A percentile compares a stretch with the other conserved stretches of the same genome.
phyloP scores from a whole-genome alignment of 2,329 filamentous ascomycete genomes.

The Dactylellina cionopaga region DNA sequence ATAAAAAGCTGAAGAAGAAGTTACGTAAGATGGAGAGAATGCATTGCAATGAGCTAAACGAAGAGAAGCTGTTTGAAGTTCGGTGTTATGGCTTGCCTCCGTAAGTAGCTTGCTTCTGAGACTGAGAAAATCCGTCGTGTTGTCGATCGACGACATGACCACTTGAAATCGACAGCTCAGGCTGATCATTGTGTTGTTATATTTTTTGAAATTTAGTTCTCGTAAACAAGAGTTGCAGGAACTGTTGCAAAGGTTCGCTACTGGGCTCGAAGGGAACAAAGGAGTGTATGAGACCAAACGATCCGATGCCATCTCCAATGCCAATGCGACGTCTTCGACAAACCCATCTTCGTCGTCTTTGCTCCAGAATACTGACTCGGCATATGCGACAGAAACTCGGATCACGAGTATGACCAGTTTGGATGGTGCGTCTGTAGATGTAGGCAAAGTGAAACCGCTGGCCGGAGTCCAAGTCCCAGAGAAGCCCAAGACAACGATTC shows the following conservation, averaged over 20 bases:
- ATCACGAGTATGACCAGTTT: conserved; percentile 42
- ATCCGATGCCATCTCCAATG: conserved; percentile 59
- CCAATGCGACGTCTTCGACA: conserved; percentile 64
- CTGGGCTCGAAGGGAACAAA: conserved; percentile 66
- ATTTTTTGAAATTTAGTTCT: conserved; percentile 61
- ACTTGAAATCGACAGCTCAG: neutral
- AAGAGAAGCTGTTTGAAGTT: conserved; percentile 84
- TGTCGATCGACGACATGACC: neutral
- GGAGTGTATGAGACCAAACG: conserved; percentile 42
- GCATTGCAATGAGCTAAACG: conserved; percentile 73
- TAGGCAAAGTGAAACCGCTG: neutral
- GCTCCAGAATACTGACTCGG: conserved; percentile 63
- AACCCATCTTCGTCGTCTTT: conserved; percentile 42
- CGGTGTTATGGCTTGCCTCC: conserved; percentile 76
- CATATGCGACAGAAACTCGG: conserved; percentile 70
- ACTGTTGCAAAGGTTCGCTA: conserved; percentile 75
- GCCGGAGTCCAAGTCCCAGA: neutral
- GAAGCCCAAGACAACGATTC: neutral
- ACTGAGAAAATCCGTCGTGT: neutral
- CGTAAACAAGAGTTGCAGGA: conserved; percentile 82
- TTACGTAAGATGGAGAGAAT: conserved; percentile 76
- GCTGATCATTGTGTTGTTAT: conserved; percentile 16
- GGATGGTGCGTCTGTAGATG: conserved; percentile 26
- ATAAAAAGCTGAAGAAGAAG: conserved; percentile 75
- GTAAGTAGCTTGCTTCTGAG: conserved; percentile 51